Conservation (phyloP, 169 alveolate species). For the Cystoisospora suis region DNA sequence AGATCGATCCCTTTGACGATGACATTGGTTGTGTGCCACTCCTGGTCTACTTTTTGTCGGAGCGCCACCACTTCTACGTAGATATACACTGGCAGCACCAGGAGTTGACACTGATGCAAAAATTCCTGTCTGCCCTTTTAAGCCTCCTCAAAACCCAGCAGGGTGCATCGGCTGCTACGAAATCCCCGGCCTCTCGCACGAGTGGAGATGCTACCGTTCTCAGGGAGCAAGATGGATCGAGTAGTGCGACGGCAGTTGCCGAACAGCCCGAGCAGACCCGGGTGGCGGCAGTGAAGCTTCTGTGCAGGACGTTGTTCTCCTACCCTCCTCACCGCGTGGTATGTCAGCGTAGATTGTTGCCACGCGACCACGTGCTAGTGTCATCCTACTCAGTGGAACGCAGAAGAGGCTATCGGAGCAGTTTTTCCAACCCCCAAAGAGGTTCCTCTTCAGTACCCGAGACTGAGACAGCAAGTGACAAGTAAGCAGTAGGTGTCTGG, state of each 20-base stretch:
- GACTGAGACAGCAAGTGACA: too few relatives aligned
- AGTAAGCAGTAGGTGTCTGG: too few relatives aligned
- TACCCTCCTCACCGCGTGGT: slow-evolving; percentile 70
- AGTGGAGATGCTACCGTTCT: neutral
- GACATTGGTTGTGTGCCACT: slow-evolving; percentile 72
- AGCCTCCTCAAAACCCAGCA: slow-evolving; percentile 19
- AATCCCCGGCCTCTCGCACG: too few relatives aligned
- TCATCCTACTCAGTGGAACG: too few relatives aligned
- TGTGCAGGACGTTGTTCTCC: slow-evolving; percentile 38
- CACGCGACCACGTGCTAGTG: too few relatives aligned
- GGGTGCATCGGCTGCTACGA: neutral
- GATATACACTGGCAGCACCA: slow-evolving; percentile 73
- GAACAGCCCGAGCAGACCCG: slow-evolving; percentile 22
- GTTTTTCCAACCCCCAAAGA: too few relatives aligned
- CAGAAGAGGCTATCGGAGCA: too few relatives aligned
- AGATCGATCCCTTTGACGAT: slow-evolving; percentile 68
- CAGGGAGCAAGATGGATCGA: neutral
- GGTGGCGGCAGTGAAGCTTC: slow-evolving; percentile 40
- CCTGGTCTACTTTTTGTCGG: slow-evolving; percentile 69
- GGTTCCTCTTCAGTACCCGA: too few relatives aligned
- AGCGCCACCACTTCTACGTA: slow-evolving; percentile 72
- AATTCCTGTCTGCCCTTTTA: slow-evolving; percentile 63
- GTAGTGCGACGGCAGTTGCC: neutral
- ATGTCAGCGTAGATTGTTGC: too few relatives aligned
- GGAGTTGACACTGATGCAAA: slow-evolving; percentile 67